Base-by-base conservation (phyloP, 345 rosid genomes). In the Balakata baccata region DNA sequence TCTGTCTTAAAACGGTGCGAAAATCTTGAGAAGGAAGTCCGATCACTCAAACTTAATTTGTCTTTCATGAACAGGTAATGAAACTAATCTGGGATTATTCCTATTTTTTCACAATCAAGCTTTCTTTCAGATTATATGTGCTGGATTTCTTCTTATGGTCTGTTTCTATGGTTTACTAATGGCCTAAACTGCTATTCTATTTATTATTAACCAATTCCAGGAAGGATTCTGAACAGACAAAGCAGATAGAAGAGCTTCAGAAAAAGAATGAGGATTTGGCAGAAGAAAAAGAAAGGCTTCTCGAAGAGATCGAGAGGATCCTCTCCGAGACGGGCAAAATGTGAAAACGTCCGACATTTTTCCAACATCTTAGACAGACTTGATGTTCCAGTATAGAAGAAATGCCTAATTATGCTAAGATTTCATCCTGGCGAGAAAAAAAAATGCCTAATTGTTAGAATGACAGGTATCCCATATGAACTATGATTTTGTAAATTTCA, bases 141-240 rank as follows among this genome's bases (percentile, higher is more conserved):
- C 34, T 1, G 2, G 34, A 29, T 29, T 29, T 20, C 20, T 58
- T 29, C 41, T 4, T 57, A n/a, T 11, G 38, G 7, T 14, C 61
- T 52, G 10, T 8, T 20, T 17, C 53, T 56, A 43, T 43, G 50
- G 20, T 47, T 29, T 39, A 1, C 13, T 20, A 6, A 47, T 49
- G n/a, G 7, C 34, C 3, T 43, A 17, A 14, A 54, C 14, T 9
- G 11, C 29, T 29, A 13, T 39, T 14, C 7, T 29, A 3, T 59
- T 6, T 64, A 8, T 43, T 47, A 39, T 12, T 7, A 41, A 73
- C 52, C 64, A 57, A 49, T 25, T 61, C 22, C 89, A 86, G 92
- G 83, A 89, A 88, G 85, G 94, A 85, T 74, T 89, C 94, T 60
- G 92, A 89, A 57, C 94, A 89, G 79, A 88, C 90, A 0, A 89